phyloP scores from a whole-genome alignment of 2,329 filamentous ascomycete species.

The Microcyclosporella mali region DNA sequence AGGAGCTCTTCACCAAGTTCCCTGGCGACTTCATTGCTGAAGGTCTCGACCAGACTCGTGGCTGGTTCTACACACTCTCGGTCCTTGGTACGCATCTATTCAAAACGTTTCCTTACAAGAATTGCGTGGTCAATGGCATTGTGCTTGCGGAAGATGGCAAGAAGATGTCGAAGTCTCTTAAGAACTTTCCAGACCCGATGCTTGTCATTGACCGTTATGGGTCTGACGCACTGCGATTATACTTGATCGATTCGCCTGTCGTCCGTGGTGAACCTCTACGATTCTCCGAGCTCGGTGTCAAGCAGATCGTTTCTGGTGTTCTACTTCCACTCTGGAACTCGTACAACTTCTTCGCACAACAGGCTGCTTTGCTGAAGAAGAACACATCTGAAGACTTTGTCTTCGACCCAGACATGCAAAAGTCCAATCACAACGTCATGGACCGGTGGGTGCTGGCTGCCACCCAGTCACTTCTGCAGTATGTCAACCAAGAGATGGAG shows the following conservation, averaged over 20 bases:
- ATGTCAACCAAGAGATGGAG: constrained; percentile 88
- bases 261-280: constrained; percentile 83
- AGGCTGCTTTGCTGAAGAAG: constrained; percentile 82
- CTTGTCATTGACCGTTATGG: constrained; percentile 83
- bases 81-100: constrained; percentile 86
- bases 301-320: constrained; percentile 90
- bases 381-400: constrained; percentile 67
- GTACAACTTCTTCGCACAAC: constrained; percentile 92
- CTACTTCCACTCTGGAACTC: constrained; percentile 91
- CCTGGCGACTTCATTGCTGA: constrained; percentile 94
- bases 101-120: constrained; percentile 79
- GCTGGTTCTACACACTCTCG: constrained; percentile 93
- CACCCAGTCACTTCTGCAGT: constrained; percentile 83
- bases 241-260: constrained; percentile 93
- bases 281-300: constrained; percentile 88
- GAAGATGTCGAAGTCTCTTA: constrained; percentile 96
- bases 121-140: constrained; percentile 93
- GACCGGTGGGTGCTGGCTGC: constrained; percentile 92
- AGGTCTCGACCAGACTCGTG: constrained; percentile 85
- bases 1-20: constrained; percentile 69
- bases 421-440: constrained; percentile 83
- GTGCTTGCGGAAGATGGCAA: constrained; percentile 92
- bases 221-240: constrained; percentile 86
- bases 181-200: constrained; percentile 88
- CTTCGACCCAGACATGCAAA: constrained; percentile 70